Percentiles rank a stretch among this genome's conserved stretches.
These are phyloP conservation scores for Fusarium subglutinans DNA, from an alignment of 2,329 filamentous ascomycete genomes.

Conservation along the genomic window DNA sequence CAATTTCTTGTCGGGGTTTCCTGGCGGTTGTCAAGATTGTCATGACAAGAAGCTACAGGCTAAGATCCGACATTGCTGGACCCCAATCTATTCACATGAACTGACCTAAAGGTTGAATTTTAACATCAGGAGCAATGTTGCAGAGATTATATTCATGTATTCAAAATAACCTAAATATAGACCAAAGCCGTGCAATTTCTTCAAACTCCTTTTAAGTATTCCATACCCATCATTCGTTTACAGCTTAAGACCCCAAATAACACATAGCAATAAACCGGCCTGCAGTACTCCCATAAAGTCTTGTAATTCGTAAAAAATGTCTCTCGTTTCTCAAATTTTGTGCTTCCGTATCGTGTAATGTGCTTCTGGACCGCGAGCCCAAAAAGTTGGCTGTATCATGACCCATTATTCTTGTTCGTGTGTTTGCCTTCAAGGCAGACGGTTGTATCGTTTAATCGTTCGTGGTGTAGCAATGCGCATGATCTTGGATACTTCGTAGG, in stretches of 20 bases:
- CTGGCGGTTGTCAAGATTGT: background rate
- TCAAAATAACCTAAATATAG: background rate
- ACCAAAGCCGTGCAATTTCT: background rate
- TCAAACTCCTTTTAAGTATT: background rate
- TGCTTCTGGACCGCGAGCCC: too few species aligned
- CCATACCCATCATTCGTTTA: background rate
- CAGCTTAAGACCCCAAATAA: background rate
- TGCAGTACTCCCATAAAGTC: background rate
- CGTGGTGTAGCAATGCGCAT: constrained; percentile 54
- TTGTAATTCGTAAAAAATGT: background rate
- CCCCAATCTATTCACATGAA: background rate
- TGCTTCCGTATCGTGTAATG: background rate
- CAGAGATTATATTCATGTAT: background rate
- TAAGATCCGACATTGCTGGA: background rate
- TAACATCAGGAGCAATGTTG: background rate
- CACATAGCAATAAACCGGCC: background rate
- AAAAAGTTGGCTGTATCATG: background rate
- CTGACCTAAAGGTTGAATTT: background rate
- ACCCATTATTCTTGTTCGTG: too few species aligned
- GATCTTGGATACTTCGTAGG: constrained; percentile 54
- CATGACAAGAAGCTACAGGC: background rate
- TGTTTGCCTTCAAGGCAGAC: constrained; percentile 8
- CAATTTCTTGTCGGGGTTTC: background rate
- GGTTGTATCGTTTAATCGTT: constrained; percentile 50
- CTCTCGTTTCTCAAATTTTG: background rate